Evolutionary conservation across 129 eudicot genomes (phyloP).

Genomic region (Gnaphalium uliginosum): DNA sequence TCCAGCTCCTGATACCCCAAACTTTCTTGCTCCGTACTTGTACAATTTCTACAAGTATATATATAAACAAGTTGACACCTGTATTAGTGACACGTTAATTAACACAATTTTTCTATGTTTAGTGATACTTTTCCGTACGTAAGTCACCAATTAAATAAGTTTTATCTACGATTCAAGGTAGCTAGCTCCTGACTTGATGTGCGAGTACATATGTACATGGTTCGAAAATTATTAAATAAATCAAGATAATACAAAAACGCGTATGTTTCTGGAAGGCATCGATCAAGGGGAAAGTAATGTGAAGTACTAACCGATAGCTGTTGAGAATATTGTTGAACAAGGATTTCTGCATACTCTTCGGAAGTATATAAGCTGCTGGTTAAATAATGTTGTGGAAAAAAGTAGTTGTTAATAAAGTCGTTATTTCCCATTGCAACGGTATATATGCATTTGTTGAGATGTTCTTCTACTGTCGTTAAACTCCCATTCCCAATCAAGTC

Average conservation of each 20-base stretch:
- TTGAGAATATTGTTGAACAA: slow-evolving; percentile 35
- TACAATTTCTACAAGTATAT: slow-evolving; percentile 30
- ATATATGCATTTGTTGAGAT: slow-evolving; percentile 54
- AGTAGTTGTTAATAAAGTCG: slow-evolving; percentile 59
- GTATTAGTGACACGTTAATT: neutral
- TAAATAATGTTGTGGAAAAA: slow-evolving; percentile 34
- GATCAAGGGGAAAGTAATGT: no score
- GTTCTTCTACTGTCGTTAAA: neutral
- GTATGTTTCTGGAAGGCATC: no score
- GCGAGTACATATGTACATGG: no score
- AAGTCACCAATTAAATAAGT: no score
- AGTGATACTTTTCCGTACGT: no score
- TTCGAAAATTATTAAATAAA: no score
- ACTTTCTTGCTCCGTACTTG: slow-evolving; percentile 47
- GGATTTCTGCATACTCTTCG: slow-evolving; percentile 31
- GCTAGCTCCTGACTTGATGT: no score
- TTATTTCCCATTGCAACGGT: slow-evolving; percentile 54
- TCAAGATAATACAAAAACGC: no score
- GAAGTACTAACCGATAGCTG: slow-evolving; percentile 33
- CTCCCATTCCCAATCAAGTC: slow-evolving; percentile 34
- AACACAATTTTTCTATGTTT: neutral
- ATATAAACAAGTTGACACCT: no score
- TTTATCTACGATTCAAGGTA: no score
- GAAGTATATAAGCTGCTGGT: slow-evolving; percentile 36
- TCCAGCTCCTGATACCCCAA: slow-evolving; percentile 42